Conservation (phyloP, 306 rosid species). For the Castanea crenata region DNA sequence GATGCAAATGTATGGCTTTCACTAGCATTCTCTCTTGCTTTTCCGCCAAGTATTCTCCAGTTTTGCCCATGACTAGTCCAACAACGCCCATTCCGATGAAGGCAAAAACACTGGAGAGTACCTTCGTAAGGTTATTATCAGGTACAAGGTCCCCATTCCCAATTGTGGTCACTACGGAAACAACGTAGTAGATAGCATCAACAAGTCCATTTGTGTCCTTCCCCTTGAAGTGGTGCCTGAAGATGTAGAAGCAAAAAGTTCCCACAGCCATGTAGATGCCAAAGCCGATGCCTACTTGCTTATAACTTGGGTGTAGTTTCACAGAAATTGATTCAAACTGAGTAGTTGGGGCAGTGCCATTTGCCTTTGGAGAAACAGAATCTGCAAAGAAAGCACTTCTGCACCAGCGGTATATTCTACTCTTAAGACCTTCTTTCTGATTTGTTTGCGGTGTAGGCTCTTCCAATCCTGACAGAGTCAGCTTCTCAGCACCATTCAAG, state of each 20-base stretch:
- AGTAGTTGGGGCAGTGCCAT: not conserved
- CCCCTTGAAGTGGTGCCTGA: not conserved
- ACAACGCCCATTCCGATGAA: not conserved
- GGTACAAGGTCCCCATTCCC: slow-evolving; percentile 9
- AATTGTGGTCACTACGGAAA: not conserved
- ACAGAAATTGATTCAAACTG: not conserved
- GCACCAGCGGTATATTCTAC: slow-evolving; percentile 42
- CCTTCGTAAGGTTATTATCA: not conserved
- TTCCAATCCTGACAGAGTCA: slow-evolving; percentile 28
- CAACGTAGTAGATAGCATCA: not conserved
- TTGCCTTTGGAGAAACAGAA: not conserved
- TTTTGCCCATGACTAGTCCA: not conserved
- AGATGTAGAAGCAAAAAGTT: not conserved
- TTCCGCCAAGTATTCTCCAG: not conserved
- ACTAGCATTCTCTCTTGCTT: not conserved
- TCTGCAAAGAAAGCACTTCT: slow-evolving; percentile 58
- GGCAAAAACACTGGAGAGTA: not conserved
- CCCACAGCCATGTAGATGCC: not conserved
- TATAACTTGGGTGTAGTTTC: not conserved
- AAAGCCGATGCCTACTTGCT: not conserved
- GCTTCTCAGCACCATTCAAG: slow-evolving; percentile 31
- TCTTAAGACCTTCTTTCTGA: slow-evolving; percentile 21
- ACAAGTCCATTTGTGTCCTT: slow-evolving; percentile 3
- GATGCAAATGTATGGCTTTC: not conserved
- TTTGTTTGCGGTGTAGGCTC: slow-evolving; percentile 27